A percentile compares a stretch with the other conserved stretches of the same genome.
Conservation (phyloP, 139 green algal genomes). For the Eudorina sp. region DNA sequence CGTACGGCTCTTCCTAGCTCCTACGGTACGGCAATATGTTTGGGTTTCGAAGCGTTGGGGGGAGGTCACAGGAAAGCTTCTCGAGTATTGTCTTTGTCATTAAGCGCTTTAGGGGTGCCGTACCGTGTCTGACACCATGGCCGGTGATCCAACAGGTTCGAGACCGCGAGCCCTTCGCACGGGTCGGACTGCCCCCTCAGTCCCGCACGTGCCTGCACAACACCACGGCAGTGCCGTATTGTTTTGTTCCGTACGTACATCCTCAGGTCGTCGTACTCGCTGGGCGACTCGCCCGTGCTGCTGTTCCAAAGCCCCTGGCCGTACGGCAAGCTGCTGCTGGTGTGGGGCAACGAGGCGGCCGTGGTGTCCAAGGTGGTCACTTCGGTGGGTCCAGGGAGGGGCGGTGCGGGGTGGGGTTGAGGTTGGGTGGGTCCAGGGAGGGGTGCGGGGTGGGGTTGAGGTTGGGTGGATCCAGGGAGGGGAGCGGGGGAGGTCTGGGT, state of each 20-base stretch:
- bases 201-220: no score
- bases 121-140: no score
- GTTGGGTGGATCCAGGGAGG: no score
- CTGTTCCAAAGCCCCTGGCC: conserved; percentile 56
- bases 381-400: neutral
- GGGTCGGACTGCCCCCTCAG: no score
- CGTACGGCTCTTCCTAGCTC: neutral
- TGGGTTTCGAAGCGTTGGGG: no score
- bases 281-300: neutral
- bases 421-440: no score
- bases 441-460: neutral
- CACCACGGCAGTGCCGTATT: neutral
- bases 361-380: neutral
- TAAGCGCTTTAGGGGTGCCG: neutral
- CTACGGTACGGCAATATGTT: neutral
- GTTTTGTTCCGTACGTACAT: neutral
- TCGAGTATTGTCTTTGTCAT: no score
- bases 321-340: conserved; percentile 40
- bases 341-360: conserved; percentile 56
- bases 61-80: no score
- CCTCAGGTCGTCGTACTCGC: conserved; percentile 14
- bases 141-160: no score
- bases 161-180: no score
- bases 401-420: neutral
- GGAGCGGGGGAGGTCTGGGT: no score